Base-by-base conservation (phyloP, 768 basidiomycete genomes). In the Amanita subjunquillea region DNA sequence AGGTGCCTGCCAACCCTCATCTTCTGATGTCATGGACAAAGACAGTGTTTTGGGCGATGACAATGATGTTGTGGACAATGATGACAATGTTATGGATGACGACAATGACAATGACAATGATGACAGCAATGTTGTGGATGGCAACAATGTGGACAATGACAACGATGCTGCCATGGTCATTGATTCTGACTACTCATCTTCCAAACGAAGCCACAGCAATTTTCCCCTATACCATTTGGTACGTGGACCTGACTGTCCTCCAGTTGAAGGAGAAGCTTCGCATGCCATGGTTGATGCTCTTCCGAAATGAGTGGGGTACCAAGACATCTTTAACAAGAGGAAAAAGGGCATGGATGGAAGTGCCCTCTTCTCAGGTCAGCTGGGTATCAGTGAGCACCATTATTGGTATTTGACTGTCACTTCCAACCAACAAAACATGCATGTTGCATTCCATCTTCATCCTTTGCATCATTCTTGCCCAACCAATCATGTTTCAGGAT, bases 341-440 rank as follows among this genome's bases (percentile, higher is more conserved):
- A 17, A 23, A 30, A 54, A 37, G 32, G 54, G 56, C 39, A 40
- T 44, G n/a, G 1, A 13, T 1, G 48, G 54, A 29, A 54, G 56
- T 36, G 54, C 41, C 41, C 3, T 50, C 47, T 27, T 54, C 36
- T 42, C 55, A 41, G 55, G 55, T 40, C 55, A 56, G 43, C 55
- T 44, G 8, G 55, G 55, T 9, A 53, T 54, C 32, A 44, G 55
- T 56, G 20, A 53, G 55, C 22, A 42, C 15, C 1, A 17, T 42
- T 23, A 42, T 42, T 42, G 41, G 22, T 42, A 39, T 39, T 48
- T 43, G 15, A 12, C 48, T 44, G 54, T 44, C 34, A 37, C 45
- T 38, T 20, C 53, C 27, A 17, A 49, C 29, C 25, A 23, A 46
- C 47, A 30, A 30, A 39, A 53, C 55, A 8, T 56, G 51, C 46